Evolutionary conservation across 495 filamentous ascomycete genomes (phyloP).

Genomic region (Hypoxylon lenormandii): DNA sequence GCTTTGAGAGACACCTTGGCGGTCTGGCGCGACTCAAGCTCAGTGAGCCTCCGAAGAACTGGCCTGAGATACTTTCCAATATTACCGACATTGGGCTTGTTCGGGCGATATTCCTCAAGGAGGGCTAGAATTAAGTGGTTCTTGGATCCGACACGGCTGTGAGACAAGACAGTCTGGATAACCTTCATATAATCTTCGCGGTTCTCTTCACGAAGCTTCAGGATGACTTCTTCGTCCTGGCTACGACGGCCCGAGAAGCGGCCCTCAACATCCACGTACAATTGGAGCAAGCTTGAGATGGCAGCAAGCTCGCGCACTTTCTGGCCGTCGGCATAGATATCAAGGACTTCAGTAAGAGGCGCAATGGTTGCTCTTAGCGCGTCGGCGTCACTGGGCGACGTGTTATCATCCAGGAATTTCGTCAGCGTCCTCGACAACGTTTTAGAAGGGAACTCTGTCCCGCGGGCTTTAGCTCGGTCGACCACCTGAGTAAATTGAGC

Average conservation of each 20-base stretch:
- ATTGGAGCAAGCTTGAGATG: conserved; percentile 78
- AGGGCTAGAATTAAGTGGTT: conserved; percentile 94
- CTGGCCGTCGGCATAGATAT: conserved; percentile 84
- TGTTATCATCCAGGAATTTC: conserved; percentile 90
- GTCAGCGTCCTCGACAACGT: conserved; percentile 82
- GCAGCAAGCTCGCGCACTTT: conserved; percentile 90
- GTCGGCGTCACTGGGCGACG: conserved; percentile 70
- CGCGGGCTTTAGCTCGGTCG: conserved; percentile 79
- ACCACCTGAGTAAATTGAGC: conserved; percentile 81
- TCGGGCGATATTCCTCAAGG: conserved; percentile 91
- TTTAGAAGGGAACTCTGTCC: conserved; percentile 91
- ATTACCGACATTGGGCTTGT: conserved; percentile 88
- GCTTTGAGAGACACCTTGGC: conserved; percentile 98
- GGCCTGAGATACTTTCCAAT: conserved; percentile 88
- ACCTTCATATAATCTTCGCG: conserved; percentile 88
- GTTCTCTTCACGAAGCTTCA: conserved; percentile 94
- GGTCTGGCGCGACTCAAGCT: conserved; percentile 87
- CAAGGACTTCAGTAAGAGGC: conserved; percentile 84
- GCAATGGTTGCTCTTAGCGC: conserved; percentile 76
- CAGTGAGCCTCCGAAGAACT: conserved; percentile 84
- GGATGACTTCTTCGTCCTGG: conserved; percentile 93
- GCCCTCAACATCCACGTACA: conserved; percentile 84
- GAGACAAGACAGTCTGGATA: conserved; percentile 88
- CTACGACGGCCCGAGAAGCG: conserved; percentile 84
- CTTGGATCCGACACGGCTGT: conserved; percentile 90